phyloP scores from a whole-genome alignment of 2,329 filamentous ascomycete genomes.

The Myotisia sp. region DNA sequence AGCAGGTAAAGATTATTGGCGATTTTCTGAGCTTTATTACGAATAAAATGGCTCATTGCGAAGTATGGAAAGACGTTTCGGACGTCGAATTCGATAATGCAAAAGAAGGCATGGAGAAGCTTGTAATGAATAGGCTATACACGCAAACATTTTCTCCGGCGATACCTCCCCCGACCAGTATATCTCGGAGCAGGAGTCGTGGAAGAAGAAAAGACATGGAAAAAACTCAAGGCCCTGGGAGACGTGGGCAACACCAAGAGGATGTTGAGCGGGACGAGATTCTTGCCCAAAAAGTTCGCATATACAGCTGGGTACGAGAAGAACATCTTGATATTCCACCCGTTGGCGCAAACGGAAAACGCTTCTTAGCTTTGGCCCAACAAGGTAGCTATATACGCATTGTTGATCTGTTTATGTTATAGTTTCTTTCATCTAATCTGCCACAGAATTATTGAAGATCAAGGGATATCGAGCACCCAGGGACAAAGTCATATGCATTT shows the following conservation, averaged over 20 bases:
- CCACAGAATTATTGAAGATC: conserved; percentile 76
- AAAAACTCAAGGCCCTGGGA: conserved; percentile 59
- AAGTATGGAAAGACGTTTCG: conserved; percentile 90
- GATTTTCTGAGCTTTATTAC: conserved; percentile 94
- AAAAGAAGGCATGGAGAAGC: conserved; percentile 95
- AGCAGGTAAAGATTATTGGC: conserved; percentile 96
- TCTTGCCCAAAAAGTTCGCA: conserved; percentile 89
- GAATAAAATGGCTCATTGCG: conserved; percentile 95
- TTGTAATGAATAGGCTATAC: conserved; percentile 97
- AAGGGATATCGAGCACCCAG: conserved; percentile 91
- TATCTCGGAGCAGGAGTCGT: conserved; percentile 44
- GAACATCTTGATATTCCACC: conserved; percentile 85
- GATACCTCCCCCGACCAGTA: conserved; percentile 59
- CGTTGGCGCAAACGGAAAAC: conserved; percentile 69
- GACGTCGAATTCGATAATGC: conserved; percentile 98
- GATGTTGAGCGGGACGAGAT: conserved; percentile 94
- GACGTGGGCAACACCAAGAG: conserved; percentile 90
- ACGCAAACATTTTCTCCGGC: conserved; percentile 91
- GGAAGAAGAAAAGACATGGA: conserved; percentile 56
- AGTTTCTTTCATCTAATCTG: conserved; percentile 5
- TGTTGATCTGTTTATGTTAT: not conserved
- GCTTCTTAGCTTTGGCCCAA: conserved; percentile 78
- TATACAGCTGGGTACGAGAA: conserved; percentile 89
- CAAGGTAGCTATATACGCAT: conserved; percentile 50
- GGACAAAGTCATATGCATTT: conserved; percentile 94